A percentile compares a stretch with the other conserved stretches of the same genome.
These are phyloP conservation scores for Herpetospermum pedunculosum DNA, from an alignment of 306 rosid genomes.

Conservation along the genomic window DNA sequence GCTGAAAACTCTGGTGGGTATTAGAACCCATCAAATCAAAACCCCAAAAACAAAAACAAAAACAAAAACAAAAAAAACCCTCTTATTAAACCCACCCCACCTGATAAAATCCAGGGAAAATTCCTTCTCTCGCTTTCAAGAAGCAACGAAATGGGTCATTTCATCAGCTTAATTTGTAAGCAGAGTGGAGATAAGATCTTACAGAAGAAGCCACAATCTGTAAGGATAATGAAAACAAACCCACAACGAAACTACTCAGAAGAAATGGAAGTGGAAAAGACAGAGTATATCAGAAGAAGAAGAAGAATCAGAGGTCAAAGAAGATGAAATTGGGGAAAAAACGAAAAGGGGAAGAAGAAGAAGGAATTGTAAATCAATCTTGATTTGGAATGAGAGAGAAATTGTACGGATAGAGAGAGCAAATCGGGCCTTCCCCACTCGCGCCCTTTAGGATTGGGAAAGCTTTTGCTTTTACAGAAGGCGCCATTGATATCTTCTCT, in stretches of 20 bases:
- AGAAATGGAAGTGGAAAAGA: not conserved
- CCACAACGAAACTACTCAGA: not conserved
- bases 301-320: not conserved
- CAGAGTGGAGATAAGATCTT: conserved; percentile 79
- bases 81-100: too few relatives aligned
- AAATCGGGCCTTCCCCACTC: not conserved
- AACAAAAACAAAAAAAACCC: not conserved
- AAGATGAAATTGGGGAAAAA: not conserved
- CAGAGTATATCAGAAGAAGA: not conserved
- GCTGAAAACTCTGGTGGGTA: conserved; percentile 25
- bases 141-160: conserved; percentile 10
- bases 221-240: not conserved
- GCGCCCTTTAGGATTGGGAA: not conserved
- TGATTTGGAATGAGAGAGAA: not conserved
- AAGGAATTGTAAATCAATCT: not conserved
- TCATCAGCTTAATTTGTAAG: conserved; percentile 46
- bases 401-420: not conserved
- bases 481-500: not conserved
- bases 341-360: not conserved
- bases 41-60: not conserved
- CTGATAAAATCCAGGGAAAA: conserved; percentile 25
- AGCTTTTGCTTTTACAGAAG: not conserved
- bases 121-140: conserved; percentile 18
- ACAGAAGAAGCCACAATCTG: conserved; percentile 52
- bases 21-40: conserved; percentile 46